Conservation (phyloP, 2,329 filamentous ascomycete species). For the Aspergillus jensenii region DNA sequence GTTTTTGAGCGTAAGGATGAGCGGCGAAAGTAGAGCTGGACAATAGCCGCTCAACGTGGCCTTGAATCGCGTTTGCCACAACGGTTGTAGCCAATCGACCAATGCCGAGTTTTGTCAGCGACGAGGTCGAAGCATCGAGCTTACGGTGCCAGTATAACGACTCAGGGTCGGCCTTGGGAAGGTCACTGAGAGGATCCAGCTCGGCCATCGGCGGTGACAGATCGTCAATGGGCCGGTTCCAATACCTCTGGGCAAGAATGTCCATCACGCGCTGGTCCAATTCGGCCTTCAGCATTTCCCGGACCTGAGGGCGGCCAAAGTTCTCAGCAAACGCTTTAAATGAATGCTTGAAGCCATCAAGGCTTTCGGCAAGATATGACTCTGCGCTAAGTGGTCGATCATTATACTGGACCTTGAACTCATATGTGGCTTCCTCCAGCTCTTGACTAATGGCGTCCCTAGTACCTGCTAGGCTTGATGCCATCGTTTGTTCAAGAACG, state of each 20-base stretch:
- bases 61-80: constrained; percentile 82
- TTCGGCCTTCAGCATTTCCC: constrained; percentile 84
- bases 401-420: constrained; percentile 99
- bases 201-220: constrained; percentile 67
- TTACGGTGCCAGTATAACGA: constrained; percentile 92
- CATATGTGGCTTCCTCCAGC: constrained; percentile 93
- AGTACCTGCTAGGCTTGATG: constrained; percentile 81
- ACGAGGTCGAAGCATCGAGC: constrained; percentile 85
- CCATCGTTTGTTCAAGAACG: constrained; percentile 96
- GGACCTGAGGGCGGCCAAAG: constrained; percentile 87
- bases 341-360: constrained; percentile 95
- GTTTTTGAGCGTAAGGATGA: constrained; percentile 87
- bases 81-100: constrained; percentile 90
- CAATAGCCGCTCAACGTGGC: constrained; percentile 77
- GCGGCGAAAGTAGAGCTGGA: constrained; percentile 78
- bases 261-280: constrained; percentile 94
- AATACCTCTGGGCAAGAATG: constrained; percentile 87
- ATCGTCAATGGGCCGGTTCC: constrained; percentile 93
- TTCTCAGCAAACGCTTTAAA: constrained; percentile 91
- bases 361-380: constrained; percentile 90
- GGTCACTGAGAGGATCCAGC: constrained; percentile 69
- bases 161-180: constrained; percentile 81
- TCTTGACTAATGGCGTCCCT: constrained; percentile 92
- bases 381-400: constrained; percentile 92
- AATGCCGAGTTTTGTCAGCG: constrained; percentile 90